A percentile compares a stretch with the other conserved stretches of the same genome.
Evolutionary conservation across 1,284 basidiomycete genomes (phyloP).

Genomic region (Taiwanofungus camphoratus): DNA sequence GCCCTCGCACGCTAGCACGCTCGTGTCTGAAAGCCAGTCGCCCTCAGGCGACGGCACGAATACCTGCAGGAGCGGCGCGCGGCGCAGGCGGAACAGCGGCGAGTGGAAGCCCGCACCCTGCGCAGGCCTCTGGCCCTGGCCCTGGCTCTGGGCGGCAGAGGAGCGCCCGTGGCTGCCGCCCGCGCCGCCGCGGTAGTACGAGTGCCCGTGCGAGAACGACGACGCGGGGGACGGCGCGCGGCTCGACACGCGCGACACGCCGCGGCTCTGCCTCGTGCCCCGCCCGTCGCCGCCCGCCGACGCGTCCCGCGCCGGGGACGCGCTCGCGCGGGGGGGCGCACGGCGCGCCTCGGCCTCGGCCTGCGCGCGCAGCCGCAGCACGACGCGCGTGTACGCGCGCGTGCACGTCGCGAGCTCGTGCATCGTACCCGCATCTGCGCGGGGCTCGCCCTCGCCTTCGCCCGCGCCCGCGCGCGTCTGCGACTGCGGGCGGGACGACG

Average conservation of each 20-base stretch:
- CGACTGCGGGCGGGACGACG: no score
- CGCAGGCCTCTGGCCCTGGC: constrained; percentile 1
- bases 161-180: no score
- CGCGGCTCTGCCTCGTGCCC: constrained; percentile 11
- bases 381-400: constrained; percentile 68
- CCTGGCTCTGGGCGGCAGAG: constrained; percentile 5
- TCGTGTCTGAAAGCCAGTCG: constrained; percentile 74
- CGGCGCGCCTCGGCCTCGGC: constrained; percentile 47
- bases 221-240: constrained; percentile 60
- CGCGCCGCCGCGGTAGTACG: constrained; percentile 11
- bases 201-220: constrained; percentile 37
- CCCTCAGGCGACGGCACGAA: constrained; percentile 80
- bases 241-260: constrained; percentile 41
- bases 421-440: constrained; percentile 37
- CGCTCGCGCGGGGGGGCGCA: constrained; percentile 23
- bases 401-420: constrained; percentile 37
- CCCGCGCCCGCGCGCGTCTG: no score
- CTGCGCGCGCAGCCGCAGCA: constrained; percentile 67
- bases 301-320: constrained; percentile 9
- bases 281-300: constrained; percentile 12
- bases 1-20: constrained; percentile 71
- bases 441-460: no score
- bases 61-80: constrained; percentile 69
- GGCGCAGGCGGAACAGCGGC: constrained; percentile 58
- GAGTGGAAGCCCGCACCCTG: constrained; percentile 44